Evolutionary conservation across 179 eudicot genomes (phyloP).

Genomic region (Silene noctiflora): DNA sequence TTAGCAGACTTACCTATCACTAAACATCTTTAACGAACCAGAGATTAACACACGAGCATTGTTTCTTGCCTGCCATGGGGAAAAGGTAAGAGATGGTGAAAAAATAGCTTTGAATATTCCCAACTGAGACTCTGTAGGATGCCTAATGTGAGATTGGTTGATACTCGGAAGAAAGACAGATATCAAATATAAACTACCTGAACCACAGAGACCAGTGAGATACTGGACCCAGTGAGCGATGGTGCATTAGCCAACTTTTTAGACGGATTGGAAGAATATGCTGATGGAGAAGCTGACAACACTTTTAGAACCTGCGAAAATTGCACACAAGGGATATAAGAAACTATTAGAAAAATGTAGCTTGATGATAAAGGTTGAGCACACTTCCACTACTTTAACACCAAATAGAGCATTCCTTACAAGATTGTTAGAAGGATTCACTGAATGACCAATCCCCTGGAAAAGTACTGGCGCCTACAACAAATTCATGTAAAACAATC

Average conservation of each 20-base stretch:
- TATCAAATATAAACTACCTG: slow-evolving; percentile 47
- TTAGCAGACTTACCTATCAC: slow-evolving; percentile 47
- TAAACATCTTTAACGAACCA: slow-evolving; percentile 81
- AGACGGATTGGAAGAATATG: slow-evolving; percentile 75
- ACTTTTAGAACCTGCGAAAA: slow-evolving; percentile 56
- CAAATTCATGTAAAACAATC: slow-evolving; percentile 16
- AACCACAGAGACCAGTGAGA: slow-evolving; percentile 81
- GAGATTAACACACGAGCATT: slow-evolving; percentile 83
- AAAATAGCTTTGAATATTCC: neutral
- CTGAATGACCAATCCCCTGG: slow-evolving; percentile 64
- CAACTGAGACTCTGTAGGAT: neutral
- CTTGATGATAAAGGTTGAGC: neutral
- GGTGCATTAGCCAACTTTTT: slow-evolving; percentile 67
- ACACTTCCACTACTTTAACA: neutral
- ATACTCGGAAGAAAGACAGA: neutral
- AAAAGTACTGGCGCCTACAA: slow-evolving; percentile 85
- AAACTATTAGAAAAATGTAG: neutral
- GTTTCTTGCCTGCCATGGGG: slow-evolving; percentile 68
- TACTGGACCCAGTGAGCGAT: slow-evolving; percentile 61
- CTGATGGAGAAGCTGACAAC: slow-evolving; percentile 79
- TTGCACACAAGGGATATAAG: slow-evolving; percentile 14
- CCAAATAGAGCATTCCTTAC: slow-evolving; percentile 36
- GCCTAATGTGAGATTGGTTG: neutral
- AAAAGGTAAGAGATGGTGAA: slow-evolving; percentile 5
- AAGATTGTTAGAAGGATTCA: slow-evolving; percentile 65